Percentiles rank a stretch among this genome's conserved stretches.
These are phyloP conservation scores for Dendrocalamus latiflorus DNA, from an alignment of 202 grass and related monocot species.

Conservation along the genomic window DNA sequence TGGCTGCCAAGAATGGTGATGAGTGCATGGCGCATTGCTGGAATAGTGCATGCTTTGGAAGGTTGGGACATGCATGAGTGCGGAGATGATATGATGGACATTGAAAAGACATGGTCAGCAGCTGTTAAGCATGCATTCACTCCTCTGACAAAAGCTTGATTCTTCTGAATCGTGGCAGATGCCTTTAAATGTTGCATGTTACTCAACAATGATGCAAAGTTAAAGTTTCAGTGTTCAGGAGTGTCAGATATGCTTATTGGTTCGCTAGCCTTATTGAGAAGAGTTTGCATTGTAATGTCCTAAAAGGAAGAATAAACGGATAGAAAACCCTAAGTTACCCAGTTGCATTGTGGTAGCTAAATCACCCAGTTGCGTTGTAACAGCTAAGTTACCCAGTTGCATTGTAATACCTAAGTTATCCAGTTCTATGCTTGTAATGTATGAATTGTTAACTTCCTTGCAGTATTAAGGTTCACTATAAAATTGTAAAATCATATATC, in stretches of 20 bases:
- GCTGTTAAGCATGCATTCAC: slow-evolving; percentile 55
- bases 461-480: not conserved
- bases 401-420: not conserved
- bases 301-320: slow-evolving; percentile 1
- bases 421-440: not conserved
- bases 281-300: not conserved
- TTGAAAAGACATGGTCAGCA: slow-evolving; percentile 48
- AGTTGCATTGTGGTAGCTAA: not conserved
- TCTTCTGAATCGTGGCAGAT: not conserved
- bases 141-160: slow-evolving; percentile 35
- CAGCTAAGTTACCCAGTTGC: not conserved
- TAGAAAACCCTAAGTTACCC: not conserved
- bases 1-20: slow-evolving; percentile 87
- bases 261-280: not conserved
- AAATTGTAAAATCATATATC: not conserved
- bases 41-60: slow-evolving; percentile 68
- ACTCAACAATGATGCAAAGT: not conserved
- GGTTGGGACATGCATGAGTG: slow-evolving; percentile 63
- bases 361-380: not conserved
- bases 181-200: not conserved
- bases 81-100: slow-evolving; percentile 49
- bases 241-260: not conserved
- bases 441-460: not conserved
- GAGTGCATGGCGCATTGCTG: slow-evolving; percentile 72
- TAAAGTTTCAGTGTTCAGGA: not conserved